Evolutionary conservation across 2,329 filamentous ascomycete genomes (phyloP).

Genomic region (Neonectria faginata): DNA sequence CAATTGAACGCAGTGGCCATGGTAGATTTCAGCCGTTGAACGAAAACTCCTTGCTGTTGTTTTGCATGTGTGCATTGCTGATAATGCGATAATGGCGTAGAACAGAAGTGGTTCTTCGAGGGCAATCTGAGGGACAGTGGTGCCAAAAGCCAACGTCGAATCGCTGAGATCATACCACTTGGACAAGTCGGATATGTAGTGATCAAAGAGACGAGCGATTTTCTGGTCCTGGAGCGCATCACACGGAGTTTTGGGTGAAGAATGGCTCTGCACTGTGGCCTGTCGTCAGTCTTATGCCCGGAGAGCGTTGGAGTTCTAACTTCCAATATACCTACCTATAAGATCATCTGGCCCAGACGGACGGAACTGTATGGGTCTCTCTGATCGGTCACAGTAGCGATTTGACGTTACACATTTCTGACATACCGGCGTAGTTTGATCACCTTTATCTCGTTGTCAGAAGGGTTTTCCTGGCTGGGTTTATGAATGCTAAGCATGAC

Average conservation of each 20-base stretch:
- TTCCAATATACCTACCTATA: not conserved
- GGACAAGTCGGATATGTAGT: constrained; percentile 55
- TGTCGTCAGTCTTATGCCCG: not conserved
- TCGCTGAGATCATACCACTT: constrained; percentile 63
- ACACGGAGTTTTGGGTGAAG: constrained; percentile 39
- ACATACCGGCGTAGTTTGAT: constrained; percentile 49
- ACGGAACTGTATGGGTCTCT: constrained; percentile 32
- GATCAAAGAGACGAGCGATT: constrained; percentile 52
- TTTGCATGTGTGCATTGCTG: constrained; percentile 55
- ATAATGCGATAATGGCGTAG: constrained; percentile 58
- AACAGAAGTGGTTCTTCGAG: constrained; percentile 57
- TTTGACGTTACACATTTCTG: constrained; percentile 47
- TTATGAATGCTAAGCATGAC: too few species aligned
- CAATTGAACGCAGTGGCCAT: constrained; percentile 53
- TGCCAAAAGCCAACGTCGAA: constrained; percentile 49
- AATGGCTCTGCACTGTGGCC: constrained; percentile 25
- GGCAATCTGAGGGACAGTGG: constrained; percentile 51
- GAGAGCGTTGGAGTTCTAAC: not conserved
- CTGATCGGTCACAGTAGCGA: constrained; percentile 51
- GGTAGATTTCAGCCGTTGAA: constrained; percentile 53
- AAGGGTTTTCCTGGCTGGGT: too few species aligned
- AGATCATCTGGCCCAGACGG: not conserved
- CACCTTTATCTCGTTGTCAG: constrained; percentile 43
- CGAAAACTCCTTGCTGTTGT: constrained; percentile 45
- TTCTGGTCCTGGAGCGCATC: constrained; percentile 47